phyloP scores from a whole-genome alignment of 2,329 filamentous ascomycete species.

The Alternaria conjuncta region DNA sequence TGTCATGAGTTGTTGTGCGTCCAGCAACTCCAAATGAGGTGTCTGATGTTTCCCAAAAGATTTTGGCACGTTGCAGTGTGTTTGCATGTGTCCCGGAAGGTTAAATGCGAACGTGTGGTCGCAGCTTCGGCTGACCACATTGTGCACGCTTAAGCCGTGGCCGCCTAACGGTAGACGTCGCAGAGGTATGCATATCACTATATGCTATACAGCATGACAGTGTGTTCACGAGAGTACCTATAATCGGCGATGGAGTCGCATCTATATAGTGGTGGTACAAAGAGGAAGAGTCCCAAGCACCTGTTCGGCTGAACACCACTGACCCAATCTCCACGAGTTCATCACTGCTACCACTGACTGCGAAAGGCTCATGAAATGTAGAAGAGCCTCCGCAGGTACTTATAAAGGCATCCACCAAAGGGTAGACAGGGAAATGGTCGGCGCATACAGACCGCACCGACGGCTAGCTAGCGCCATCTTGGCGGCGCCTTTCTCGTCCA shows the following conservation, averaged over 20 bases:
- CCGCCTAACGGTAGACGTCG: background rate
- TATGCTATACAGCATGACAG: background rate
- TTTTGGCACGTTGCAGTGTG: background rate
- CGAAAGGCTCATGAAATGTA: background rate
- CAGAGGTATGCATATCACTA: background rate
- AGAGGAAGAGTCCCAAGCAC: background rate
- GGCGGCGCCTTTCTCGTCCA: conserved; percentile 14
- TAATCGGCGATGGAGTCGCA: background rate
- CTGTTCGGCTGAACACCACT: background rate
- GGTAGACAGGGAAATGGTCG: conserved; percentile 2
- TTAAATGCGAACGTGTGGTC: background rate
- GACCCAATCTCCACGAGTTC: background rate
- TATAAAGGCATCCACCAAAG: background rate
- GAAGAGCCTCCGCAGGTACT: background rate
- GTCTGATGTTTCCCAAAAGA: background rate
- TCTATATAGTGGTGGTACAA: background rate
- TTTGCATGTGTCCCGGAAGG: background rate
- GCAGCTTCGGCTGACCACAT: background rate
- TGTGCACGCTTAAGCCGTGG: background rate
- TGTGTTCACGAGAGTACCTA: background rate
- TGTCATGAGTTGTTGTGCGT: conserved; percentile 4
- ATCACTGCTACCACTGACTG: background rate
- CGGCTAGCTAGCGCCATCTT: conserved; percentile 13
- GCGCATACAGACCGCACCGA: conserved; percentile 15
- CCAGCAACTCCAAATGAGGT: background rate